These are phyloP conservation scores for Talaromyces sp. DNA, from an alignment of 2,329 filamentous ascomycete genomes.

Conservation along the genomic window DNA sequence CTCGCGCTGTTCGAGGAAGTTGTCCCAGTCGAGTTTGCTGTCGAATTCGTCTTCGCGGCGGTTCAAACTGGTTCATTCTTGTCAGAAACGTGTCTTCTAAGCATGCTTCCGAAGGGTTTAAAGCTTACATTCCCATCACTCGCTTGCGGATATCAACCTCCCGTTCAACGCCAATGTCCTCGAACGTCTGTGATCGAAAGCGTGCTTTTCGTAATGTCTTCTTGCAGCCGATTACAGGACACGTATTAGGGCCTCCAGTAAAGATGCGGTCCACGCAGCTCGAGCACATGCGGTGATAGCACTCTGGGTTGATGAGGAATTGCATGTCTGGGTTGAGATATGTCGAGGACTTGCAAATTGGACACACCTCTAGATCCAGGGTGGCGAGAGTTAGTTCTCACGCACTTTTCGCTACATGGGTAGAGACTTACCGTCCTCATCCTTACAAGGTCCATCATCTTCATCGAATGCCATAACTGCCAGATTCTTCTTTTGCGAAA, in stretches of 20 bases:
- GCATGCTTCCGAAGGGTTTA: background rate
- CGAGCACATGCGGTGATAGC: slow-evolving; percentile 97
- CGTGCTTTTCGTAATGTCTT: slow-evolving; percentile 78
- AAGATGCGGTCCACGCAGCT: slow-evolving; percentile 95
- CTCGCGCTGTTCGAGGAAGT: slow-evolving; percentile 92
- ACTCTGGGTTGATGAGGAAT: slow-evolving; percentile 96
- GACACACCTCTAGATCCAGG: slow-evolving; percentile 67
- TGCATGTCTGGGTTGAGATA: slow-evolving; percentile 93
- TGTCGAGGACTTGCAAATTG: slow-evolving; percentile 92
- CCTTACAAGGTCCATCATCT: slow-evolving; percentile 30
- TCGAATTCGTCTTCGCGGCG: slow-evolving; percentile 88
- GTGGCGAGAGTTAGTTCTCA: background rate
- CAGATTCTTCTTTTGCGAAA: background rate
- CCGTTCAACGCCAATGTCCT: slow-evolving; percentile 78
- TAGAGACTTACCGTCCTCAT: slow-evolving; percentile 36
- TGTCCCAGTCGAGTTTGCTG: slow-evolving; percentile 75
- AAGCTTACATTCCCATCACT: slow-evolving; percentile 56
- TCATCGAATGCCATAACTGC: slow-evolving; percentile 25
- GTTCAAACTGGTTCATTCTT: slow-evolving; percentile 62
- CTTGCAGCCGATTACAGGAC: slow-evolving; percentile 82
- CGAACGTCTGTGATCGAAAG: slow-evolving; percentile 86
- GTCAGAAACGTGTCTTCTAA: background rate
- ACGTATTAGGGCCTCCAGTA: slow-evolving; percentile 82
- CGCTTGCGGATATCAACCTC: slow-evolving; percentile 87
- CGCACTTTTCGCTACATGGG: background rate